A percentile compares a stretch with the other conserved stretches of the same genome.
These are phyloP conservation scores for Xylariaceae sp. DNA, from an alignment of 2,329 filamentous ascomycete species.

Conservation along the genomic window DNA sequence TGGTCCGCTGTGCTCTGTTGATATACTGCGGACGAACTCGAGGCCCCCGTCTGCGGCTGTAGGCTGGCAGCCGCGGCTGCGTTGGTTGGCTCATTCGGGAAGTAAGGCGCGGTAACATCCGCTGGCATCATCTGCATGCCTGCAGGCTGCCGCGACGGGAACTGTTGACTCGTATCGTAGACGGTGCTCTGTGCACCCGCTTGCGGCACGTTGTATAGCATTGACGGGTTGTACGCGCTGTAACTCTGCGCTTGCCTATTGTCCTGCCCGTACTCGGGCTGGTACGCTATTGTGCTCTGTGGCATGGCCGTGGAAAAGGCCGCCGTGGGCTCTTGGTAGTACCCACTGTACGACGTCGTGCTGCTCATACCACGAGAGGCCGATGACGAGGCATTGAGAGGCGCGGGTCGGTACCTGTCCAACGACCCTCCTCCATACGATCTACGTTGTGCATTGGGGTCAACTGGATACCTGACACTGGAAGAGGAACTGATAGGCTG, in stretches of 20 bases:
- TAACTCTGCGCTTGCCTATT: conserved; percentile 54
- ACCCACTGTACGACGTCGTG: conserved; percentile 54
- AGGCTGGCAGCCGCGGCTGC: conserved; percentile 53
- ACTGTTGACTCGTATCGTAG: conserved; percentile 75
- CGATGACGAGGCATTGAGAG: conserved; percentile 47
- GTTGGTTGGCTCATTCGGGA: conserved; percentile 62
- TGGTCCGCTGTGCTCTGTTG: conserved; percentile 57
- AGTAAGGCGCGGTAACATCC: conserved; percentile 71
- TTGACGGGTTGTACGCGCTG: conserved; percentile 57
- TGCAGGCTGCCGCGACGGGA: conserved; percentile 71
- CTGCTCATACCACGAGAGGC: conserved; percentile 50
- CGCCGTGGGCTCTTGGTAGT: conserved; percentile 53
- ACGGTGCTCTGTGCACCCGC: conserved; percentile 57
- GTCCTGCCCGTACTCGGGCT: conserved; percentile 62
- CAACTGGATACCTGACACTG: conserved; percentile 49
- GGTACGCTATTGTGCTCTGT: conserved; percentile 47
- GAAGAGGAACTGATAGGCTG: conserved; percentile 60
- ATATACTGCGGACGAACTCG: conserved; percentile 58
- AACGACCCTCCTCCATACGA: conserved; percentile 46
- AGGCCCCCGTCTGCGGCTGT: conserved; percentile 46
- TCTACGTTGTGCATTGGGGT: conserved; percentile 45
- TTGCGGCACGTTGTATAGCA: conserved; percentile 77
- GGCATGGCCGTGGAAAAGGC: conserved; percentile 56
- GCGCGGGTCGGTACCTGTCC: conserved; percentile 46
- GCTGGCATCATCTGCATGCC: conserved; percentile 69